Evolutionary conservation across 495 filamentous ascomycete genomes (phyloP), one percentile per base, ranked within the genome.

Genomic region (Hypoxylon crocopeplum): DNA sequence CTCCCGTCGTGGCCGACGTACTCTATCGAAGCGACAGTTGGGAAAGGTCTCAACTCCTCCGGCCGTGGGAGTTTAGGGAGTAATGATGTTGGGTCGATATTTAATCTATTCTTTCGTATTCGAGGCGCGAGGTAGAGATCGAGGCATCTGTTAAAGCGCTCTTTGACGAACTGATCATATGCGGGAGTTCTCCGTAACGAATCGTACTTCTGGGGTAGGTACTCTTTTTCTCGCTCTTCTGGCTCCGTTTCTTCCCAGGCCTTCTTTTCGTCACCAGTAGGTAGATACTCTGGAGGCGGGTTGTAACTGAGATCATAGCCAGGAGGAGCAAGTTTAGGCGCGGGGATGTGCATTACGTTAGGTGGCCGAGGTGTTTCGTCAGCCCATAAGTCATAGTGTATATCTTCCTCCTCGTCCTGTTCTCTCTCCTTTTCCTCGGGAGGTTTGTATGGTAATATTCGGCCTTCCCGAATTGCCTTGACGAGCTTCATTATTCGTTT

Each of bases 401-500:
- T 69, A 44, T 86, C 86, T 52, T 88, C 84, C 20, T 90, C 68
- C 48, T 88, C 82, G 6, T 87, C 77, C 24, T 90, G 81, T 64
- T 88, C 84, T 56, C 88, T 84, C 52, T 89, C 84, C 40, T 84
- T 82, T 67, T 93, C 88, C 60, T 85, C 79, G 10, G 89, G 89
- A 1, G 92, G 85, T 69, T 88, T 91, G 74, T 94, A 96, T 13
- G 94, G 94, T 58, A 96, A 77, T 50, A 98, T 98, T 24, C 92
- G 86, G 25, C 95, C 95, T 75, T 98, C 93, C 34, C 87, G 82
- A 55, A 98, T 98, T 17, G 94, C 94, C 69, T 89, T 91, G 32
- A 97, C 94, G 61, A 98, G 87, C 79, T 98, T 98, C 92, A 97
- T 97, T 40, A 98, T 84, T 55, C 93, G 82, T 82, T 97, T 97